Evolutionary conservation across 2,329 filamentous ascomycete genomes (phyloP).

Genomic region (Leptographium galeiforme): DNA sequence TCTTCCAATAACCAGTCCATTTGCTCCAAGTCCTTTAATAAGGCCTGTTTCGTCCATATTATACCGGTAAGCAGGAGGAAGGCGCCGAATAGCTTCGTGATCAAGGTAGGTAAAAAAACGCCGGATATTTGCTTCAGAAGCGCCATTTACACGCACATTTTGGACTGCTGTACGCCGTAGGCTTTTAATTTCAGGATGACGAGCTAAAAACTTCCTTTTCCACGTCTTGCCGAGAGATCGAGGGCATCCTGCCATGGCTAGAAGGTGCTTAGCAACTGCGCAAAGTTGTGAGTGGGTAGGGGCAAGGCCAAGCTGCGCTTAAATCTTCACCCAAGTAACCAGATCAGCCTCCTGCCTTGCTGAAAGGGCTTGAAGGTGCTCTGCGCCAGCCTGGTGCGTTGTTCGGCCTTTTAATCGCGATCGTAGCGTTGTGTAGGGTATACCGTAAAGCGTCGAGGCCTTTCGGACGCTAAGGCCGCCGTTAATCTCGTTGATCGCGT

Average conservation of each 20-base stretch:
- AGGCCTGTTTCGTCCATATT: not conserved
- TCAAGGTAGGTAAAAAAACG: not conserved
- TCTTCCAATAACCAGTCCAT: not conserved
- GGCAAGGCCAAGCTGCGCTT: not conserved
- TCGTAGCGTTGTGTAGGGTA: not conserved
- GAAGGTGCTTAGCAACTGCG: not conserved
- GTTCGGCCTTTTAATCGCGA: not conserved
- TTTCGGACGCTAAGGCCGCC: not conserved
- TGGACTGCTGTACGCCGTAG: not conserved
- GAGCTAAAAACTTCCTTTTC: not conserved
- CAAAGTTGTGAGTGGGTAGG: not conserved
- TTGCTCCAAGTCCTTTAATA: not conserved
- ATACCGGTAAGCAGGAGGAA: not conserved
- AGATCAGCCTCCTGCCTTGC: not conserved
- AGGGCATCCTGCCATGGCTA: not conserved
- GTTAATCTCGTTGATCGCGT: not conserved
- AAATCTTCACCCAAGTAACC: not conserved
- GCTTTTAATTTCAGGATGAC: not conserved
- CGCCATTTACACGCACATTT: not conserved
- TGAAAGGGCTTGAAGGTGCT: not conserved
- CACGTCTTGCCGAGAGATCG: not conserved
- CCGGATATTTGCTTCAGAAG: not conserved
- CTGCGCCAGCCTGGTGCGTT: not conserved
- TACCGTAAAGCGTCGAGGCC: not conserved
- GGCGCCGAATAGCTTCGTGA: not conserved